Percentiles rank a stretch among this genome's conserved stretches.
These are phyloP conservation scores for Citrus medica DNA, from an alignment of 345 rosid genomes.

Conservation along the genomic window DNA sequence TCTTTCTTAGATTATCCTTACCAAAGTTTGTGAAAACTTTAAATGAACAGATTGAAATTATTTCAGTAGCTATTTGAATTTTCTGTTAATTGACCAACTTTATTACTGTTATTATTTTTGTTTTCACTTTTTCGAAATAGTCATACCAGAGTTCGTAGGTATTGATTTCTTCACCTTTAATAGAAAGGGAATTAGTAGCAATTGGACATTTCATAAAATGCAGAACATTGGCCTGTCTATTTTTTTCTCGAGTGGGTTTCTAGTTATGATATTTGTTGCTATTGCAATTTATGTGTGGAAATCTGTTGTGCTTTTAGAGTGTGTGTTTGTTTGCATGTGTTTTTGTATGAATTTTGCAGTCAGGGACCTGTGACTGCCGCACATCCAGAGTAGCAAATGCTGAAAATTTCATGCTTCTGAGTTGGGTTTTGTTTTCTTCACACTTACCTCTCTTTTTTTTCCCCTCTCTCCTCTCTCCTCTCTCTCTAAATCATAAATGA, in stretches of 20 bases:
- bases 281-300: too few species aligned
- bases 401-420: conserved; percentile 23
- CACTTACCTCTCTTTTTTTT: background rate
- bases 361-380: conserved; percentile 22
- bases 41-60: background rate
- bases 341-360: conserved; percentile 25
- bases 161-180: background rate
- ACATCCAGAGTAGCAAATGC: conserved; percentile 18
- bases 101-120: background rate
- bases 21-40: background rate
- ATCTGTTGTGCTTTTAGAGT: background rate
- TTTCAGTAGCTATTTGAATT: background rate
- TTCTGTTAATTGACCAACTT: background rate
- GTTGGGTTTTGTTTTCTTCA: conserved; percentile 22
- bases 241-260: background rate
- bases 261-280: background rate
- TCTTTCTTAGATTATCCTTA: background rate
- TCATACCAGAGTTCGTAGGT: background rate
- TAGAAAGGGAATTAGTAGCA: background rate
- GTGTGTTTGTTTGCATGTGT: background rate
- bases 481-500: background rate
- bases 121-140: background rate
- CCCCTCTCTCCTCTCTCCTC: too few species aligned
- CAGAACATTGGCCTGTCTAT: background rate
- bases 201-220: background rate